Evolutionary conservation across 176 grass and related monocot genomes (phyloP).

Genomic region (Alloteropsis semialata): DNA sequence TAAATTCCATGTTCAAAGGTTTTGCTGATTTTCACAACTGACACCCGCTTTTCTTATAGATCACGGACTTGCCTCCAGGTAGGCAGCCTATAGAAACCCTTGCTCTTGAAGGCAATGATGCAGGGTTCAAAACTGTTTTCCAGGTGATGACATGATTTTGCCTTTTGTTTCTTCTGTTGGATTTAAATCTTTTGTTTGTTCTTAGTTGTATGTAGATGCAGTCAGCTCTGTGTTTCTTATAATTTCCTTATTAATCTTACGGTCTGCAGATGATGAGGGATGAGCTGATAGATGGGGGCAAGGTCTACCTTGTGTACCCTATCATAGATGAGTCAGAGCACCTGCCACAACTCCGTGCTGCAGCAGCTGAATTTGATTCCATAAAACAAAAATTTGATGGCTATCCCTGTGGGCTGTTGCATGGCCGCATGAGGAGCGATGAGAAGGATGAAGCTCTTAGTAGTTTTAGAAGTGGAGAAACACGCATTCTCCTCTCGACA

Average conservation of each 20-base stretch:
- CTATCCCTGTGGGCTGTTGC: conserved; percentile 76
- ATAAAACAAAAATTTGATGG: conserved; percentile 64
- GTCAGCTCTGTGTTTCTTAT: not conserved
- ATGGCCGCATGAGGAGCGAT: conserved; percentile 70
- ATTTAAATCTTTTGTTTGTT: conserved; percentile 24
- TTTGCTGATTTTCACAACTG: conserved; percentile 17
- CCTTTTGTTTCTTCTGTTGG: conserved; percentile 18
- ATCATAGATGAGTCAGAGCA: conserved; percentile 90
- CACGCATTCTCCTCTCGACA: conserved; percentile 72
- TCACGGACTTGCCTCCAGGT: conserved; percentile 91
- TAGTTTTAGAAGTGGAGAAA: conserved; percentile 78
- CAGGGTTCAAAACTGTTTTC: conserved; percentile 75
- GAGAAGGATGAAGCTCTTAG: conserved; percentile 75
- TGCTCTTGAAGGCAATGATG: conserved; percentile 84
- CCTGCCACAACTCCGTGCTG: conserved; percentile 75
- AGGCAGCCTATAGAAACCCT: conserved; percentile 75
- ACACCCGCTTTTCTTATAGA: conserved; percentile 40
- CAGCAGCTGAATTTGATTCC: conserved; percentile 60
- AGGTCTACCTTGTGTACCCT: conserved; percentile 90
- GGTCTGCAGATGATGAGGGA: conserved; percentile 77
- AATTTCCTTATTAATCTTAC: not conserved
- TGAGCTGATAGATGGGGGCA: conserved; percentile 73
- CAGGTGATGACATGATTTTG: conserved; percentile 50
- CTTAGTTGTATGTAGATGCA: conserved; percentile 5
- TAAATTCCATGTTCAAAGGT: conserved; percentile 5